Evolutionary conservation across 345 rosid species (phyloP), one percentile per base, ranked within the genome.

Genomic region (Mangifera indica): DNA sequence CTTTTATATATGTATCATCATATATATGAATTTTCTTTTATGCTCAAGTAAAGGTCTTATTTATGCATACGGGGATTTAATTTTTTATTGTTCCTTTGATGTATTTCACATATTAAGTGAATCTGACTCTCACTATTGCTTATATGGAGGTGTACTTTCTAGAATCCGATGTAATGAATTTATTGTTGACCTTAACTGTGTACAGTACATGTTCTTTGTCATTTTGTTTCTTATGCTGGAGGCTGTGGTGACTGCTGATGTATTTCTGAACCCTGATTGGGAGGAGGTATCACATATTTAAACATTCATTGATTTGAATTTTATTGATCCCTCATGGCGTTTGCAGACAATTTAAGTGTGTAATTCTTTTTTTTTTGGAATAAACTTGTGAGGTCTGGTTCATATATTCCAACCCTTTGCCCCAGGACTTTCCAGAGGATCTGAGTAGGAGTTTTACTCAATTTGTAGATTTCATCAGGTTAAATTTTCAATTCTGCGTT

Each of bases 341-440:
- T 20, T 17, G 25, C 42, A 17, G 58, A 1, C 66, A 34, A 42
- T 58, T 59, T 63, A 59, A 57, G 49, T 74, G 48, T n/a, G 17
- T 46, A 7, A 48, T 57, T 56, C n/a, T 32, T 10, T 20, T 11
- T 8, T 9, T 22, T 5, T 15, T 64, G 32, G 17, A 32, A 11
- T 14, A 52, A 10, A 32, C 67, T 51, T 58, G 56, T 63, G 24
- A 45, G 54, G 24, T 2, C 9, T 0, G n/a, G 21, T 4, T 63
- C 77, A 76, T 76, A 24, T 56, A 4, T 7, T 74, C 18, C 32
- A 62, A 45, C 63, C 71, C 72, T 66, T 48, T 15, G 48, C 45
- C 57, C 49, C 88, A 91, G 98, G 96, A 91, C 87, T 89, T 95
- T 72, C 98, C 97, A 3, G 77, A 84, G 69, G 99, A 95, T 73